These are phyloP conservation scores for Phytophthora fragariae DNA, from an alignment of 352 stramenopile genomes.

Conservation along the genomic window DNA sequence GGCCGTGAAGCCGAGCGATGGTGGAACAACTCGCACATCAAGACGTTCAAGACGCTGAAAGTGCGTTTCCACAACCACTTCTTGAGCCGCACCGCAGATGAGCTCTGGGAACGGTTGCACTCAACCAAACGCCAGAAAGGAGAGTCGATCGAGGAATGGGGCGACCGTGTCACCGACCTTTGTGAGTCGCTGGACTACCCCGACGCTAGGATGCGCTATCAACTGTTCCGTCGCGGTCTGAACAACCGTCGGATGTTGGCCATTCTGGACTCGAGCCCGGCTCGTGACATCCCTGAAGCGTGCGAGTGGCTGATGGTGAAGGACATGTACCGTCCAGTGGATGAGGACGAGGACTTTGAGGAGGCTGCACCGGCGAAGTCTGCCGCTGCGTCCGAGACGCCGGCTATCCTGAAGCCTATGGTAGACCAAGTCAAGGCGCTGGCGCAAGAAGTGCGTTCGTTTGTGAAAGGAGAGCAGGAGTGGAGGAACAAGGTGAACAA, in stretches of 20 bases:
- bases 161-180: neutral
- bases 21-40: slow-evolving; percentile 2
- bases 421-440: neutral
- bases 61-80: slow-evolving; percentile 3
- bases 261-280: neutral
- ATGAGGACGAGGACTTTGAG: slow-evolving; percentile 4
- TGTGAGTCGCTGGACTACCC: slow-evolving; percentile 16
- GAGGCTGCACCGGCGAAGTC: neutral
- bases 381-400: neutral
- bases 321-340: neutral
- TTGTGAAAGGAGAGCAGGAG: neutral
- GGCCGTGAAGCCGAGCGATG: neutral
- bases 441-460: neutral
- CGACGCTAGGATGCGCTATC: neutral
- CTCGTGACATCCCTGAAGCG: neutral
- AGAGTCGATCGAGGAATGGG: slow-evolving; percentile 16
- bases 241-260: slow-evolving; percentile 1
- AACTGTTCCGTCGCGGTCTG: neutral
- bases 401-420: neutral
- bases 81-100: neutral
- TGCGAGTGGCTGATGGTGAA: slow-evolving; percentile 10
- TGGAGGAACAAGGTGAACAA: neutral
- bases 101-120: slow-evolving; percentile 1
- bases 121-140: neutral
- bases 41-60: neutral